A percentile compares a stretch with the other conserved stretches of the same genome.
Evolutionary conservation across 345 rosid species (phyloP).

Genomic region (Acer saccharum): DNA sequence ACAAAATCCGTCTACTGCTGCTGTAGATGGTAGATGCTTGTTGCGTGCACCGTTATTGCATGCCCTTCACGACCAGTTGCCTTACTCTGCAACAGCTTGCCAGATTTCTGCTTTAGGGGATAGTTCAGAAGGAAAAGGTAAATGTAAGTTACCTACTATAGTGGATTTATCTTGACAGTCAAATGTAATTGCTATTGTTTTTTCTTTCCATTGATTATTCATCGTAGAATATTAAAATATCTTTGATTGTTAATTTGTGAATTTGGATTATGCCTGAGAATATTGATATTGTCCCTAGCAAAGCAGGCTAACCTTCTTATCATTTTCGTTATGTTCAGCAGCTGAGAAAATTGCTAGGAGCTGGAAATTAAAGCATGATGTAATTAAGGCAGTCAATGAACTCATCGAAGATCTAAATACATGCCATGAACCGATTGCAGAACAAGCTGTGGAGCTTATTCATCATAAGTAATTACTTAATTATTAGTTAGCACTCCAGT

Average conservation of each 20-base stretch:
- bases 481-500: background rate
- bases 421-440: conserved; percentile 64
- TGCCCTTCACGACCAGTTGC: conserved; percentile 43
- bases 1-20: conserved; percentile 39
- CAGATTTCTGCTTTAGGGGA: conserved; percentile 44
- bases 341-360: conserved; percentile 50
- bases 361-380: conserved; percentile 52
- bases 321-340: conserved; percentile 28
- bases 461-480: conserved; percentile 55
- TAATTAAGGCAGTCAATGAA: conserved; percentile 57
- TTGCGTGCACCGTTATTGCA: conserved; percentile 51
- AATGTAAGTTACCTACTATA: conserved; percentile 32
- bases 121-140: conserved; percentile 52
- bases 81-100: conserved; percentile 39
- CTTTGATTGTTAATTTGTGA: no score
- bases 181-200: no score
- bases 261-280: background rate
- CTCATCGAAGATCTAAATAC: conserved; percentile 56
- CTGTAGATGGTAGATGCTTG: conserved; percentile 37
- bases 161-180: background rate
- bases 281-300: background rate
- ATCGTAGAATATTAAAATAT: background rate
- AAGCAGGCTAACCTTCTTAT: background rate
- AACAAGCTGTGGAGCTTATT: conserved; percentile 64
- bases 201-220: no score